Percentiles rank a stretch among this genome's conserved stretches.
Conservation (phyloP, 2,329 filamentous ascomycete species). For the Colletotrichum zoysiae region DNA sequence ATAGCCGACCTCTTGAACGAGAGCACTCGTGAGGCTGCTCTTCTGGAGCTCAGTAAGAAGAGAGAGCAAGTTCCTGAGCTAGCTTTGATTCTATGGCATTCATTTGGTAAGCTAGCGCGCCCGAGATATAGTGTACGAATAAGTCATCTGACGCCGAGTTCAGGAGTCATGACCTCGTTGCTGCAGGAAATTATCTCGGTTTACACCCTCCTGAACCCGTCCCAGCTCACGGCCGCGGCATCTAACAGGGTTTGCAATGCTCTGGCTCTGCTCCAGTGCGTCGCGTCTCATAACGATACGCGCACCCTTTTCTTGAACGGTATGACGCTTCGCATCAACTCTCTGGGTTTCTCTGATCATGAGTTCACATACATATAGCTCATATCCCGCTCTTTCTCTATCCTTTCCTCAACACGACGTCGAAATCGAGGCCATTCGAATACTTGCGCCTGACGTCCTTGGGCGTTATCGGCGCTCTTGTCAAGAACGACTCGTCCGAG, state of each 20-base stretch:
- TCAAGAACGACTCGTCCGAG: constrained; percentile 98
- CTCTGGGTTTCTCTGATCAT: constrained; percentile 11
- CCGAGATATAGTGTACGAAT: no score
- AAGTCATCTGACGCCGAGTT: constrained; percentile 23
- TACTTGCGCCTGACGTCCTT: constrained; percentile 96
- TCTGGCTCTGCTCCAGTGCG: constrained; percentile 93
- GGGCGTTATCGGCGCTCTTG: constrained; percentile 94
- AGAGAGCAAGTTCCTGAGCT: constrained; percentile 97
- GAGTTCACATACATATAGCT: constrained; percentile 64
- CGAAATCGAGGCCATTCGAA: constrained; percentile 96
- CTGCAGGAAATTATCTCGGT: constrained; percentile 99
- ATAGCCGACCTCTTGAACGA: constrained; percentile 93
- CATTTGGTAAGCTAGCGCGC: constrained; percentile 78
- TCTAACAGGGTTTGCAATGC: constrained; percentile 98
- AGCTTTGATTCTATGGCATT: constrained; percentile 97
- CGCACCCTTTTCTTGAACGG: constrained; percentile 93
- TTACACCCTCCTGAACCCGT: constrained; percentile 95
- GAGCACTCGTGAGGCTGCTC: constrained; percentile 86
- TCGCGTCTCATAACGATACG: constrained; percentile 97
- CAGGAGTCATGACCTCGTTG: constrained; percentile 97
- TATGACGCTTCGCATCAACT: constrained; percentile 57
- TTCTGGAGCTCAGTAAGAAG: constrained; percentile 98
- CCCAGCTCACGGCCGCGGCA: constrained; percentile 95
- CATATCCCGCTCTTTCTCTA: constrained; percentile 98
- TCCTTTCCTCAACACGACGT: constrained; percentile 98